Conservation (phyloP, 2,329 filamentous ascomycete species). For the Grosmannia serpens region DNA sequence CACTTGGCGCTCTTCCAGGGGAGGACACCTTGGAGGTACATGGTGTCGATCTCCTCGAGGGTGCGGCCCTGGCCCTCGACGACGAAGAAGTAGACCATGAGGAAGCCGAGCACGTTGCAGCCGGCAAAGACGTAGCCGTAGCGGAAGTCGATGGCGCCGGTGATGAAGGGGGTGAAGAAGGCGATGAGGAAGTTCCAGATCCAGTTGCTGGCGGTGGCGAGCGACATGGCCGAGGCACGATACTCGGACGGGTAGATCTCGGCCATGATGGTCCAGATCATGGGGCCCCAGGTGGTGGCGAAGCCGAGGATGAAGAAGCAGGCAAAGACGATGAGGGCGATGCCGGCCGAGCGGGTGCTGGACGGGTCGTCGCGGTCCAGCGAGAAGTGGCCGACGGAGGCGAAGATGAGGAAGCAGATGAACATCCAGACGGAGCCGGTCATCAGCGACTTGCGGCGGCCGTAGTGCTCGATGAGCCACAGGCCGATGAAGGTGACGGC, state of each 20-base stretch:
- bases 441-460: constrained; percentile 57
- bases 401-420: constrained; percentile 53
- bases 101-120: constrained; percentile 1
- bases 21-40: constrained; percentile 30
- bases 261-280: constrained; percentile 13
- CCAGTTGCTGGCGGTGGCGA: constrained; percentile 33
- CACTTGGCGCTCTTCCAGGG: constrained; percentile 5
- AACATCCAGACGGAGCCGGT: constrained; percentile 58
- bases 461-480: constrained; percentile 56
- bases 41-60: constrained; percentile 65
- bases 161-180: constrained; percentile 6
- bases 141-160: constrained; percentile 58
- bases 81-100: constrained; percentile 53
- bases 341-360: constrained; percentile 33
- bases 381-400: constrained; percentile 35
- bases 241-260: constrained; percentile 14
- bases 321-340: constrained; percentile 60
- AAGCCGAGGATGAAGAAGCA: constrained; percentile 67
- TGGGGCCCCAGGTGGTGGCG: constrained; percentile 27
- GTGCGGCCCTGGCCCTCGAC: constrained; percentile 81
- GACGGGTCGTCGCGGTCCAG: constrained; percentile 27
- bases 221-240: constrained; percentile 12
- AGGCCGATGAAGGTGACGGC: constrained; percentile 53
- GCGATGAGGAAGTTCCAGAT: constrained; percentile 46
- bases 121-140: constrained; percentile 45